phyloP scores from a whole-genome alignment of 441 rosid species.

The Flueggea neowawraea region DNA sequence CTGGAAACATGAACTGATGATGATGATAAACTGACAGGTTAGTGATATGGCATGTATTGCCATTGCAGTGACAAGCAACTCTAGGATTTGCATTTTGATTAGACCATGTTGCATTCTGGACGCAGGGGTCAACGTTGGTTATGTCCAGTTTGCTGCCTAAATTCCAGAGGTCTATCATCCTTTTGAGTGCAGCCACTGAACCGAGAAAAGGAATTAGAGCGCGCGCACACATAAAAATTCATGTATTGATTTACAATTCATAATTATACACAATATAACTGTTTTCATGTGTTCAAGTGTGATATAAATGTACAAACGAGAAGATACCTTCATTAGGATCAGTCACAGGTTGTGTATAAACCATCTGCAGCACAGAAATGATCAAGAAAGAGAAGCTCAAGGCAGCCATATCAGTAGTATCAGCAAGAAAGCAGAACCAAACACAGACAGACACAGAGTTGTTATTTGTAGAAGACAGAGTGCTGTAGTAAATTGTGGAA shows the following conservation, averaged over 20 bases:
- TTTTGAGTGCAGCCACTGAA: constrained; percentile 45
- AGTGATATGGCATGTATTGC: constrained; percentile 41
- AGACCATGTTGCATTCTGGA: constrained; percentile 39
- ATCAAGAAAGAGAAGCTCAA: constrained; percentile 21
- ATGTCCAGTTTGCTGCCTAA: constrained; percentile 38
- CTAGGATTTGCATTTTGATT: constrained; percentile 36
- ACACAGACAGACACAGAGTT: background rate
- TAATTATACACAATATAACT: background rate
- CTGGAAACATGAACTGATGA: background rate
- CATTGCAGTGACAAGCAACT: constrained; percentile 40
- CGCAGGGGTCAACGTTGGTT: constrained; percentile 35
- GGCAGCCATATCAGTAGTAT: constrained; percentile 22
- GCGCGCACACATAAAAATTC: background rate
- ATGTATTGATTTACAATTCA: background rate
- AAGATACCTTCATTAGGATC: constrained; percentile 44
- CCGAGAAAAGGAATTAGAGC: constrained; percentile 1
- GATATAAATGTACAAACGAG: background rate
- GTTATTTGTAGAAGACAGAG: too few relatives aligned
- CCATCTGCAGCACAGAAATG: constrained; percentile 30
- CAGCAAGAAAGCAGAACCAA: constrained; percentile 9
- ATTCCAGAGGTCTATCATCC: constrained; percentile 42
- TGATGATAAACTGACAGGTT: constrained; percentile 32
- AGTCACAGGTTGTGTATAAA: constrained; percentile 36
- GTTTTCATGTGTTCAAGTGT: too few relatives aligned
- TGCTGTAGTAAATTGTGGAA: too few relatives aligned